Conservation (phyloP, 1,139 yeast genomes). For the Candida anutae region DNA sequence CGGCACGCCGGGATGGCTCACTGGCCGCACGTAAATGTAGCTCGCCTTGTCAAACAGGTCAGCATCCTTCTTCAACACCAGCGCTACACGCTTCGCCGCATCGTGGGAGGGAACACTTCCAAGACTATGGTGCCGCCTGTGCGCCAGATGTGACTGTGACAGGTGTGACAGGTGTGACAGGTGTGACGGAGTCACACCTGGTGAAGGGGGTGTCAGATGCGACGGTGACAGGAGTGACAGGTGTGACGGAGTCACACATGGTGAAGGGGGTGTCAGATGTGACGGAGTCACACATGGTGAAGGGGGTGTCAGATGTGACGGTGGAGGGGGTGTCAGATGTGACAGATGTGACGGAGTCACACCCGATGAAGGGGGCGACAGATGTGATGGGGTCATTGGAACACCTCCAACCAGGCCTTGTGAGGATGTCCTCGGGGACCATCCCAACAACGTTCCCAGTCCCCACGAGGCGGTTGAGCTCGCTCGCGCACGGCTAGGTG, state of each 20-base stretch:
- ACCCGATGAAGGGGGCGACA: not conserved
- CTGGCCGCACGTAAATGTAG: constrained; percentile 45
- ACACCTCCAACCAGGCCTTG: not conserved
- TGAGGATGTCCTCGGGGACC: not conserved
- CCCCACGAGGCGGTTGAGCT: not conserved
- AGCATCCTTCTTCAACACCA: constrained; percentile 18
- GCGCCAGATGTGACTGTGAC: too few relatives aligned
- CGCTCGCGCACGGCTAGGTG: too few relatives aligned
- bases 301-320: too few relatives aligned
- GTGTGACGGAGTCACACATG: too few relatives aligned
- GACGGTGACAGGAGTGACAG: constrained; percentile 1
- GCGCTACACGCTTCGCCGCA: constrained; percentile 8
- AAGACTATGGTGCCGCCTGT: constrained; percentile 5
- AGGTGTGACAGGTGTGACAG: too few relatives aligned
- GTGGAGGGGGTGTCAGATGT: too few relatives aligned
- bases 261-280: too few relatives aligned
- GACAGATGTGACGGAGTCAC: too few relatives aligned
- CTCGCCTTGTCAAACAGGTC: constrained; percentile 26
- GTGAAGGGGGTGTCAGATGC: not conserved
- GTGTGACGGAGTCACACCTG: not conserved
- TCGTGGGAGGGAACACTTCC: constrained; percentile 2
- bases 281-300: not conserved
- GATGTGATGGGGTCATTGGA: not conserved
- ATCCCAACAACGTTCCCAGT: not conserved
- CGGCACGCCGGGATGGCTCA: constrained; percentile 46